Base-by-base conservation (phyloP, 1,139 yeast species). In the Pichia inconspicua region DNA sequence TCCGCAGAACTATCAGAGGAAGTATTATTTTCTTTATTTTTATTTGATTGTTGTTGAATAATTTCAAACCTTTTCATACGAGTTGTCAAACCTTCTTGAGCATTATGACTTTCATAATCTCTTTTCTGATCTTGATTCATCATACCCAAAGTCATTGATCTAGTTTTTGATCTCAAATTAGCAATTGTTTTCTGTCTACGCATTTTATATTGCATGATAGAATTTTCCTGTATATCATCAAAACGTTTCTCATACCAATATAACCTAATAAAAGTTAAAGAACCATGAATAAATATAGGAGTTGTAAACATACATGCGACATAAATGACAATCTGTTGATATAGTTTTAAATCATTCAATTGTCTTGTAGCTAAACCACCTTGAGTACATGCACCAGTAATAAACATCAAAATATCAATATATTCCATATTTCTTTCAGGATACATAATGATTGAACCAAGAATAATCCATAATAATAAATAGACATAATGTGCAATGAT, bases 171-270 rank as follows among this genome's bases (percentile, higher is more conserved):
- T 50, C 84, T 69, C 36, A 62, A 53, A 2, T 84, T 81, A 34
- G 86, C 80, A 50, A 84, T 63, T 0, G 95, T 87, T 35, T 86
- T 86, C 0, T 86, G 77, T 50, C 95, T 72, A 58, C 97, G 76
- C 86, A 87, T 82, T 61, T 79, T 77, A 62, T 80, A 84, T 61
- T 89, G 84, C 54, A 78, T 63, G 60, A 84, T 85, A 22, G 96
- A 86, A 48, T 75, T 74, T 50, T 74, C 79, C 55, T 83, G 83
- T 60, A 94, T 90, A 56, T 83, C 79, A 62, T 87, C 92, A 64
- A 94, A 89, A 58, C 84, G 78, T 54, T 89, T 76, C 62, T 90
- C 96, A 66, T 87, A 92, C 85, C 95, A 86, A 63, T 85, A 87
- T 43, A 92, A 69, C 46, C 97, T 74, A n/a, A 90, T 71, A 56